Evolutionary conservation across 441 rosid species (phyloP).

Genomic region (Kokia cookei): DNA sequence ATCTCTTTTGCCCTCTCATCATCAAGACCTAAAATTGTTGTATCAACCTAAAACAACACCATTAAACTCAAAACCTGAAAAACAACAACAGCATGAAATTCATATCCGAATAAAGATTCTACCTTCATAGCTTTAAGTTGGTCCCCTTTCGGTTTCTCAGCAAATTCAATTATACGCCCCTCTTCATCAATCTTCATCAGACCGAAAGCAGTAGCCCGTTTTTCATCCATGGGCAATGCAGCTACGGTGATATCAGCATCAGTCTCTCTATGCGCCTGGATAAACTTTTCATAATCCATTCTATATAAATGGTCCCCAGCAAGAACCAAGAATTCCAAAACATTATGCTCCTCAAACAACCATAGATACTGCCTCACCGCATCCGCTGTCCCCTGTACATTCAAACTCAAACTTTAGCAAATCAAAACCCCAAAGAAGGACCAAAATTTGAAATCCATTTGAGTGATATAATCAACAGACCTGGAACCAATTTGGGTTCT

Average conservation of each 20-base stretch:
- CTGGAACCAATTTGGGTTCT: slow-evolving; percentile 98
- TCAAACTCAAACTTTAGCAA: background rate
- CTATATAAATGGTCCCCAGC: slow-evolving; percentile 95
- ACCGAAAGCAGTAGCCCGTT: slow-evolving; percentile 87
- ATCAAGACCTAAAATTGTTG: slow-evolving; percentile 87
- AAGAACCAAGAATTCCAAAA: slow-evolving; percentile 79
- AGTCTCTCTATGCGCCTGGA: slow-evolving; percentile 90
- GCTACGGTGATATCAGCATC: slow-evolving; percentile 97
- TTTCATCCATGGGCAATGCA: slow-evolving; percentile 92
- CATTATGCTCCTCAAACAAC: slow-evolving; percentile 94
- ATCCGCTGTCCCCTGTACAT: slow-evolving; percentile 82
- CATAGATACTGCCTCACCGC: slow-evolving; percentile 93
- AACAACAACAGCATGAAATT: background rate
- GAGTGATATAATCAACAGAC: slow-evolving; percentile 17
- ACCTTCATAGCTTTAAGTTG: slow-evolving; percentile 91
- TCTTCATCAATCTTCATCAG: slow-evolving; percentile 96
- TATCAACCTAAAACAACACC: slow-evolving; percentile 58
- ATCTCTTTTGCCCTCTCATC: slow-evolving; percentile 82
- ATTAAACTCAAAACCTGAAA: background rate
- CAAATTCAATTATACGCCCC: slow-evolving; percentile 82
- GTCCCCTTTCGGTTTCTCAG: slow-evolving; percentile 94
- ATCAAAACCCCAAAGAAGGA: background rate
- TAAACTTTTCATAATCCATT: slow-evolving; percentile 92
- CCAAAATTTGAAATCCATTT: background rate
- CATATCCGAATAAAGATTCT: background rate